Percentiles rank a stretch among this genome's conserved stretches.
phyloP scores from a whole-genome alignment of 495 filamentous ascomycete species.

The Terfezia boudieri region DNA sequence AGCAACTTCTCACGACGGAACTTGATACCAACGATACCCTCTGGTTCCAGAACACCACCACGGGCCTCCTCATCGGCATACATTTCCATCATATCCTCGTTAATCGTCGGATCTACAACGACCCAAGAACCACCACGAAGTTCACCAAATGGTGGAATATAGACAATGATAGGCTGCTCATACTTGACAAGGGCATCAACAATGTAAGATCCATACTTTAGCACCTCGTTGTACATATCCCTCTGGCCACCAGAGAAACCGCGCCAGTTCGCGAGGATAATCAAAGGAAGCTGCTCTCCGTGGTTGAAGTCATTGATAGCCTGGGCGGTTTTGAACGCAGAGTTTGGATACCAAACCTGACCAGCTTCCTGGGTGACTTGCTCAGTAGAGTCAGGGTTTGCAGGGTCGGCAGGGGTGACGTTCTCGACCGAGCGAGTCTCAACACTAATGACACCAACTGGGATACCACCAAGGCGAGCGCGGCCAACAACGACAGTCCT shows the following conservation, averaged over 20 bases:
- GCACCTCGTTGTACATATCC: constrained; percentile 99
- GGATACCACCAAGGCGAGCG: constrained; percentile 90
- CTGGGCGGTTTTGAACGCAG: constrained; percentile 96
- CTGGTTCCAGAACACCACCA: constrained; percentile 90
- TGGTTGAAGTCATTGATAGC: constrained; percentile 98
- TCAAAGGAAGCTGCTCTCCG: constrained; percentile 89
- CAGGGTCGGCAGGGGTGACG: constrained; percentile 89
- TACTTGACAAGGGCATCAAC: constrained; percentile 95
- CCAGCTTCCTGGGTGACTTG: constrained; percentile 82
- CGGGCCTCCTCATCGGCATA: constrained; percentile 92
- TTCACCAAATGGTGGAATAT: constrained; percentile 91
- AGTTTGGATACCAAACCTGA: constrained; percentile 99
- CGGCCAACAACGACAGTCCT: constrained; percentile 91
- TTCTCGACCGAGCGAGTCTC: constrained; percentile 94
- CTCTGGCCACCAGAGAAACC: constrained; percentile 98
- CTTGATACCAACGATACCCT: constrained; percentile 97
- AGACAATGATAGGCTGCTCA: constrained; percentile 95
- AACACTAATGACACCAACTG: constrained; percentile 93
- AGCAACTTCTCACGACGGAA: constrained; percentile 94
- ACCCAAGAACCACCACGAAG: constrained; percentile 99
- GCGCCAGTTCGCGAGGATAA: constrained; percentile 99
- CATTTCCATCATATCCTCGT: constrained; percentile 95
- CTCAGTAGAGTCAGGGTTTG: constrained; percentile 94
- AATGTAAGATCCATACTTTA: constrained; percentile 98
- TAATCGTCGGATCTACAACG: constrained; percentile 95